Percentiles rank a stretch among this genome's conserved stretches.
These are phyloP conservation scores for Botrytis cinerea DNA, from an alignment of 2,329 filamentous ascomycete species.

Conservation along the genomic window DNA sequence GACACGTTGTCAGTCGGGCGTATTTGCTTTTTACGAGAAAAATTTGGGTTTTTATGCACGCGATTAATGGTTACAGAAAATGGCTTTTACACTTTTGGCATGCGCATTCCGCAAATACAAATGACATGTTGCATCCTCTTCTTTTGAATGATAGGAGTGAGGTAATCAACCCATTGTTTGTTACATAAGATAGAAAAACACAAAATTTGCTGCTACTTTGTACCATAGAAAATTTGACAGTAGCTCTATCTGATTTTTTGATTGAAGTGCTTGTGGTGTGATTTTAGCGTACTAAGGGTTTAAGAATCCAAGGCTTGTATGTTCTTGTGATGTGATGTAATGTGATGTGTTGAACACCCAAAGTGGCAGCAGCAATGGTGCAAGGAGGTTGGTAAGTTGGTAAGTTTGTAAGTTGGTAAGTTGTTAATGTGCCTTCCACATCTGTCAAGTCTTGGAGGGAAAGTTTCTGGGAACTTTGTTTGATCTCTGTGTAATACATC, in stretches of 20 bases:
- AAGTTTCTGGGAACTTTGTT: not conserved
- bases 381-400: not conserved
- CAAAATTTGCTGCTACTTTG: constrained; percentile 21
- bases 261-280: not conserved
- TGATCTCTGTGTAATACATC: not conserved
- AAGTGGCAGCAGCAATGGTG: not conserved
- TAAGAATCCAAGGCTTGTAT: not conserved
- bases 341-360: not conserved
- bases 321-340: not conserved
- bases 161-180: not conserved
- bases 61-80: constrained; percentile 34
- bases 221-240: constrained; percentile 26
- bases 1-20: constrained; percentile 27
- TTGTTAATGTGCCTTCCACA: not conserved
- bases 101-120: constrained; percentile 3
- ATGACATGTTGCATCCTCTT: constrained; percentile 2
- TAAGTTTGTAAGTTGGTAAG: not conserved
- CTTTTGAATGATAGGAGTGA: constrained; percentile 15
- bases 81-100: constrained; percentile 21
- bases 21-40: constrained; percentile 31
- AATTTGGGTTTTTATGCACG: constrained; percentile 29
- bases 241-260: constrained; percentile 5
- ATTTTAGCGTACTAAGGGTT: not conserved
- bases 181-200: constrained; percentile 20
- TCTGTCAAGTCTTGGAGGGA: not conserved